These are phyloP conservation scores for Schoenoplectus tabernaemontani DNA, from an alignment of 202 grass and related monocot species.

Conservation along the genomic window DNA sequence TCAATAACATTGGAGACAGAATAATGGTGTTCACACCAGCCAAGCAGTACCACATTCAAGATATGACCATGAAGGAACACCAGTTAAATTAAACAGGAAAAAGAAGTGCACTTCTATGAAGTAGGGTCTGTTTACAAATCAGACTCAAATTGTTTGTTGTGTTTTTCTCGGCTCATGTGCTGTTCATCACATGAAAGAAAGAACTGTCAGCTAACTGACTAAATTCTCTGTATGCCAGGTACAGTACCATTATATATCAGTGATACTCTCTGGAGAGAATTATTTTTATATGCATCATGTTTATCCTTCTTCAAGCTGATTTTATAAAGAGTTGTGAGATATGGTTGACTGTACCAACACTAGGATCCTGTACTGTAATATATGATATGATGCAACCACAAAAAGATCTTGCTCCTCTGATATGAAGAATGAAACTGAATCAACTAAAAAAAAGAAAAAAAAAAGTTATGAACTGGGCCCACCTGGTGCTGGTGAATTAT, in stretches of 20 bases:
- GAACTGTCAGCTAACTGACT: not conserved
- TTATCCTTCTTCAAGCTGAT: not conserved
- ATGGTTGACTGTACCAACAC: not conserved
- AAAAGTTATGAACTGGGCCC: not conserved
- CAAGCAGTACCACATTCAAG: not conserved
- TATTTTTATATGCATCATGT: not conserved
- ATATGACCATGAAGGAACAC: not conserved
- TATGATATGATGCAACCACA: slow-evolving; percentile 1
- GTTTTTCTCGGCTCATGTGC: not conserved
- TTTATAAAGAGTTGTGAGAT: not conserved
- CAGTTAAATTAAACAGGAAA: not conserved
- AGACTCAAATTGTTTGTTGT: not conserved
- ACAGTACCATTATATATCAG: not conserved
- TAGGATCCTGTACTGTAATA: not conserved
- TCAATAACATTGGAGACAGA: slow-evolving; percentile 15
- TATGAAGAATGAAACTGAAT: not conserved
- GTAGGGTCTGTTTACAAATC: not conserved
- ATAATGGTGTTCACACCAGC: not conserved
- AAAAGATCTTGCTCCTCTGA: not conserved
- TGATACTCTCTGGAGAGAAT: not conserved
- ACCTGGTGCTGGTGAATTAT: slow-evolving; percentile 99
- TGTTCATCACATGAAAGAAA: not conserved
- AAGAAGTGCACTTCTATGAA: not conserved
- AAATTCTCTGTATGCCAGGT: not conserved
- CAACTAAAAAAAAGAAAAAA: not conserved